Evolutionary conservation across 306 rosid species (phyloP).

Genomic region (Cucurbita ficifolia): DNA sequence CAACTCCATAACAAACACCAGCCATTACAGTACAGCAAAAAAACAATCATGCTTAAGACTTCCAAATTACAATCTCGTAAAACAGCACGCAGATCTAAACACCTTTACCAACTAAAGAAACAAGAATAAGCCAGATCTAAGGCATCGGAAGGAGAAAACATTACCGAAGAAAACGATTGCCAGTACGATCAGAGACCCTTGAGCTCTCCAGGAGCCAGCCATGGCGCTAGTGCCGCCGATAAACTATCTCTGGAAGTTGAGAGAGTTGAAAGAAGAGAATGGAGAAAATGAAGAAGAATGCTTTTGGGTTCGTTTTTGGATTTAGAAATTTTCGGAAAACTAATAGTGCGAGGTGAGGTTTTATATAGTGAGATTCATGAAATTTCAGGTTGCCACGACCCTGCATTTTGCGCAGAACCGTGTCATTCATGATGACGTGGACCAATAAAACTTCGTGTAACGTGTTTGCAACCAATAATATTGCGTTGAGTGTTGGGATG

Average conservation of each 20-base stretch:
- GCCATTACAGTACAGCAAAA: not conserved
- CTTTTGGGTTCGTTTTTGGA: not conserved
- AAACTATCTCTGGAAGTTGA: not conserved
- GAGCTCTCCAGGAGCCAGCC: constrained; percentile 62
- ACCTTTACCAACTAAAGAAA: not conserved
- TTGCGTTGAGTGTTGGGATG: constrained; percentile 36
- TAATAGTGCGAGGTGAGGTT: not conserved
- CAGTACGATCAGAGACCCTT: constrained; percentile 41
- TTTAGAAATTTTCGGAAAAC: not conserved
- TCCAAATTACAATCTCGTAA: not conserved
- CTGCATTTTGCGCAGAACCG: constrained; percentile 16
- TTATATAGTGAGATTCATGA: not conserved
- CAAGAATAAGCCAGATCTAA: constrained; percentile 28
- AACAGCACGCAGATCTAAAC: constrained; percentile 16
- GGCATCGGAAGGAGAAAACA: not conserved
- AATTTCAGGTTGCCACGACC: constrained; percentile 7
- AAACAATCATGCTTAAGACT: not conserved
- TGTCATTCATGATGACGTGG: constrained; percentile 69
- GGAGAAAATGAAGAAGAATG: not conserved
- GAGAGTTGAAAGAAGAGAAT: not conserved
- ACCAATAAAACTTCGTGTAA: constrained; percentile 35
- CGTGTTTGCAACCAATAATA: constrained; percentile 30
- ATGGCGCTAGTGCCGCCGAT: constrained; percentile 13
- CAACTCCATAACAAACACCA: not conserved
- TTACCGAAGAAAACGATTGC: constrained; percentile 65